Percentiles rank a stretch among this genome's conserved stretches.
Evolutionary conservation across 164 flowering plant genomes (phyloP).

Genomic region (Kalanchoe fedtschenkoi): DNA sequence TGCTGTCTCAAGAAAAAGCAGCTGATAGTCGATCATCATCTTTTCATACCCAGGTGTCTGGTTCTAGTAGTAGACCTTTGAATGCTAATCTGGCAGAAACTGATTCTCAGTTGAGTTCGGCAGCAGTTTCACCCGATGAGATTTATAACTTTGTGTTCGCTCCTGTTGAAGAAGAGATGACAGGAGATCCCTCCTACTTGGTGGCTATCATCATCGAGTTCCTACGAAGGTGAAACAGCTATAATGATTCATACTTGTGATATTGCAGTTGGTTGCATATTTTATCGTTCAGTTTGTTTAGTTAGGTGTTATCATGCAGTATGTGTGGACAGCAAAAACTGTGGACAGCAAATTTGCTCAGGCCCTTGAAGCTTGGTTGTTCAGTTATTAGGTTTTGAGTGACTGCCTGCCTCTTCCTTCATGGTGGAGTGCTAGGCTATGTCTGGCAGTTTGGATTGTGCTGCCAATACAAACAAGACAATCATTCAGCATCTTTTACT

Average conservation of each 20-base stretch:
- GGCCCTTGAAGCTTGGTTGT: no score
- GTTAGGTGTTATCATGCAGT: no score
- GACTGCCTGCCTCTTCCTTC: no score
- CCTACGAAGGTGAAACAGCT: constrained; percentile 47
- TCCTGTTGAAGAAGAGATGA: constrained; percentile 81
- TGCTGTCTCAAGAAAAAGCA: constrained; percentile 10
- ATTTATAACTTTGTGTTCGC: constrained; percentile 70
- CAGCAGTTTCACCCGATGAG: constrained; percentile 85
- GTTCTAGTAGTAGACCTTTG: constrained; percentile 19
- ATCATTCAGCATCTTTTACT: background rate
- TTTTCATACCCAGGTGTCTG: constrained; percentile 25
- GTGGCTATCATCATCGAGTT: constrained; percentile 68
- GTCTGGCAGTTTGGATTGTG: no score
- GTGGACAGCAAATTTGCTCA: no score
- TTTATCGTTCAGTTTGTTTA: no score
- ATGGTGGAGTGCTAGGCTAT: no score
- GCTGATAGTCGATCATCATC: constrained; percentile 24
- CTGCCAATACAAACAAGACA: background rate
- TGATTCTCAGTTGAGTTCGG: constrained; percentile 42
- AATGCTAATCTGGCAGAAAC: constrained; percentile 34
- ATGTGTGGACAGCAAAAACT: no score
- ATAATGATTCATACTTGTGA: background rate
- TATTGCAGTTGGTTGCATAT: background rate
- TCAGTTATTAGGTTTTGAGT: no score
- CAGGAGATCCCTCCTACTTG: constrained; percentile 73